A percentile compares a stretch with the other conserved stretches of the same genome.
These are phyloP conservation scores for Trichoderma harzianum DNA, from an alignment of 2,329 filamentous ascomycete genomes.

Conservation along the genomic window DNA sequence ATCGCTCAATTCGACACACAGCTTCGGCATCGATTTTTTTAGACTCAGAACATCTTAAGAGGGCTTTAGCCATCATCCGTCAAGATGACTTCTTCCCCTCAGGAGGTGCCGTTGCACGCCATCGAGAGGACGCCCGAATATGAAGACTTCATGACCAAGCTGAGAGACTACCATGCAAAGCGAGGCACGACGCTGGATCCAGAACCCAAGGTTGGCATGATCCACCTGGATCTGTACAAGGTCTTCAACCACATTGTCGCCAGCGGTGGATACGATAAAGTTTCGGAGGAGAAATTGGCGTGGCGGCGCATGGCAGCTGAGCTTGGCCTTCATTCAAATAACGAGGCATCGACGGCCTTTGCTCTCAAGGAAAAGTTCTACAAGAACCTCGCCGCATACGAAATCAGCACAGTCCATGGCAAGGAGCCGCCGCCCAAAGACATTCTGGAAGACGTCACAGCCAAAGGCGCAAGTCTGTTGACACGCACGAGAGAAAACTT, in stretches of 20 bases:
- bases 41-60: background rate
- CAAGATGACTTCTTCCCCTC: slow-evolving; percentile 24
- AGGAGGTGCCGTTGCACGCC: slow-evolving; percentile 38
- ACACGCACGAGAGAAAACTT: slow-evolving; percentile 77
- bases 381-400: slow-evolving; percentile 82
- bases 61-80: background rate
- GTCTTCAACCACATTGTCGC: slow-evolving; percentile 74
- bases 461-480: slow-evolving; percentile 77
- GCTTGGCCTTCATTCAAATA: slow-evolving; percentile 69
- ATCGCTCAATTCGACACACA: background rate
- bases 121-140: slow-evolving; percentile 68
- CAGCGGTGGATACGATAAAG: slow-evolving; percentile 80
- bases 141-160: slow-evolving; percentile 71
- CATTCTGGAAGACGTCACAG: slow-evolving; percentile 82
- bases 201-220: slow-evolving; percentile 75
- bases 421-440: slow-evolving; percentile 83
- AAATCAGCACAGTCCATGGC: slow-evolving; percentile 73
- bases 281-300: slow-evolving; percentile 78
- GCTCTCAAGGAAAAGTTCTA: slow-evolving; percentile 85
- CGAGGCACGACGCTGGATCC: slow-evolving; percentile 76
- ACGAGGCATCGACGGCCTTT: slow-evolving; percentile 80
- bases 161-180: slow-evolving; percentile 71
- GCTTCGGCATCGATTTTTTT: background rate
- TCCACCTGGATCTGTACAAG: slow-evolving; percentile 72
- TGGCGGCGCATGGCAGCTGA: slow-evolving; percentile 79